Evolutionary conservation across 441 rosid species (phyloP).

Genomic region (Pelargonium australe): DNA sequence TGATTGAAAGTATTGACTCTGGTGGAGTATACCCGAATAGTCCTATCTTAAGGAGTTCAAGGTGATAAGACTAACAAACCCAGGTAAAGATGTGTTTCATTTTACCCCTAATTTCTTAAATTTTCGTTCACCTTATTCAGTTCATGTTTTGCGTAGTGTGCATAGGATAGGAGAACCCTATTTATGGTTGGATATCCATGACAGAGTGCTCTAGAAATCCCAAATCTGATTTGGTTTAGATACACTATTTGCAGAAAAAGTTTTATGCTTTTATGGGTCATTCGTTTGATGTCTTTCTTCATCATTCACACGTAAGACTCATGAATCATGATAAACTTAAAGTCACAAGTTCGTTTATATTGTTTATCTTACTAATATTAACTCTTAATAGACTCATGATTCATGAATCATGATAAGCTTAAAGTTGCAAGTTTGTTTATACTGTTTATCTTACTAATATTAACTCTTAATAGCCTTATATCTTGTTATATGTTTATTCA

Average conservation of each 20-base stretch:
- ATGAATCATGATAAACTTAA: background rate
- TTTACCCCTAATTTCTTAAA: constrained; percentile 6
- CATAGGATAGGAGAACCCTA: background rate
- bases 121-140: constrained; percentile 12
- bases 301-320: background rate
- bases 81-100: constrained; percentile 38
- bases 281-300: background rate
- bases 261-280: background rate
- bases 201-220: background rate
- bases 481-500: too few relatives aligned
- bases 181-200: background rate
- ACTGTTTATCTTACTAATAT: too few relatives aligned
- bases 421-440: background rate
- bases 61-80: constrained; percentile 48
- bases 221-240: background rate
- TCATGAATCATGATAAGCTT: background rate
- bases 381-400: background rate
- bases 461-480: too few relatives aligned
- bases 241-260: background rate
- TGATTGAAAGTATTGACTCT: constrained; percentile 91
- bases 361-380: background rate
- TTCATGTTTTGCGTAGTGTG: constrained; percentile 1
- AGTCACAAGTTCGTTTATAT: background rate
- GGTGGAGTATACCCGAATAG: constrained; percentile 62
- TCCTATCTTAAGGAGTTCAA: constrained; percentile 68